These are phyloP conservation scores for Leccinum subgranulosum DNA, from an alignment of 768 basidiomycete genomes.

Conservation along the genomic window DNA sequence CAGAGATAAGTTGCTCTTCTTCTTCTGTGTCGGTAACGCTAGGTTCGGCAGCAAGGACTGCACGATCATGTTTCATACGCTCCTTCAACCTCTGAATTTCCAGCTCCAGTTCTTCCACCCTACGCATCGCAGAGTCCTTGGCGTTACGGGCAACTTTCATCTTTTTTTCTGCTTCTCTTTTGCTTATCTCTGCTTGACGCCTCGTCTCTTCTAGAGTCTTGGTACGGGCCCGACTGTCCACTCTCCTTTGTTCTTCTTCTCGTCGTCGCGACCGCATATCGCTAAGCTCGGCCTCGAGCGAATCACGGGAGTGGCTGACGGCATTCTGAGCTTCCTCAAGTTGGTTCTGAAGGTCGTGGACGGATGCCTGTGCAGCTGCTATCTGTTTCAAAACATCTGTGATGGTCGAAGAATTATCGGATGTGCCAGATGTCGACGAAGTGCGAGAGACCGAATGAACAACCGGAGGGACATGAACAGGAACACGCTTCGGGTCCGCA, in stretches of 20 bases:
- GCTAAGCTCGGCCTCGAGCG: slow-evolving; percentile 72
- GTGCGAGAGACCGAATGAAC: slow-evolving; percentile 23
- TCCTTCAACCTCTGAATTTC: slow-evolving; percentile 58
- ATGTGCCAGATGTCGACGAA: slow-evolving; percentile 22
- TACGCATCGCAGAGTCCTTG: slow-evolving; percentile 58
- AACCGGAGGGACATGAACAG: slow-evolving; percentile 26
- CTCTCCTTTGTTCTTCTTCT: slow-evolving; percentile 74
- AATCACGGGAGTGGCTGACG: slow-evolving; percentile 57
- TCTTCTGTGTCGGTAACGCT: slow-evolving; percentile 41
- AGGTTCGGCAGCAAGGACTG: slow-evolving; percentile 45
- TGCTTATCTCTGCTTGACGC: slow-evolving; percentile 74
- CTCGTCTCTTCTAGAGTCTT: slow-evolving; percentile 86
- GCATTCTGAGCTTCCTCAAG: slow-evolving; percentile 56
- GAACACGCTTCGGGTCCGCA: slow-evolving; percentile 26
- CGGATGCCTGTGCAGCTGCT: slow-evolving; percentile 52
- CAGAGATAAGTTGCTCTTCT: slow-evolving; percentile 42
- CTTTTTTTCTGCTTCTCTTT: slow-evolving; percentile 86
- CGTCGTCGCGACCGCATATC: slow-evolving; percentile 71
- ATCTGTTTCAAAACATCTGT: slow-evolving; percentile 78
- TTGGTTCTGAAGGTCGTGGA: slow-evolving; percentile 68
- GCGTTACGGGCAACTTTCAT: slow-evolving; percentile 64
- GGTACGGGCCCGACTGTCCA: slow-evolving; percentile 78
- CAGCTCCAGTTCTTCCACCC: slow-evolving; percentile 56
- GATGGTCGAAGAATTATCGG: slow-evolving; percentile 68
- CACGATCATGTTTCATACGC: slow-evolving; percentile 53